Base-by-base conservation (phyloP, 2,329 filamentous ascomycete genomes). In the Periconia sp. region DNA sequence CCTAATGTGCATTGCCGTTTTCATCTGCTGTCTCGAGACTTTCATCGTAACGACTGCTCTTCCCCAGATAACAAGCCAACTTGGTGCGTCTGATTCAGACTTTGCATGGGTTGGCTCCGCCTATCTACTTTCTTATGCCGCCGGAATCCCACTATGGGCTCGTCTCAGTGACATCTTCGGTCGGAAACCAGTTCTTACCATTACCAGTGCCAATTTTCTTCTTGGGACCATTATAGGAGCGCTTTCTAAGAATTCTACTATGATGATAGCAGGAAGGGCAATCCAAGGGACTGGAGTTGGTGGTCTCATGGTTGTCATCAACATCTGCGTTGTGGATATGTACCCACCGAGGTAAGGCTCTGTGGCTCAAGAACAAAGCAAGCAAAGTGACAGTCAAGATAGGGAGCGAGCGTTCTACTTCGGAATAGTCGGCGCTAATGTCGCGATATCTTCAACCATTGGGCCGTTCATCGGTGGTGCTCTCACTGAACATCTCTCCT, bases 91-190 rank as follows among this genome's bases (percentile, higher is more conserved):
- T 25, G 7, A 25, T 8, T 8, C 78, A 7, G 86, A 85, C 22
- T 90, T 88, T 67, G 81, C 83, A 19, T 90, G 87, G 87, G 85
- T 90, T 48, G 86, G 87, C 2, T 82, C 79, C 18, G 80, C 86
- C 0, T 90, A 87, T 63, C 72, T 89, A 8, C 78, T 89, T 5
- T 83, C 82, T 9, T 81, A 81, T 54, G 82, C 85, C 0, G 82
- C 85, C 1, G 76, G 75, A 4, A 80, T 78, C 1, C 85, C 86
- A 0, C 77, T 84, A 12, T 89, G 86, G 86, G 84, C 83, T 9
- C 78, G 78, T 36, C 49, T 76, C 4, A 72, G 66, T 4, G 77
- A 81, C 53, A 80, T 80, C 26, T 80, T 75, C 75, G 78, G 78
- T 9, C 71, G 78, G 2, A 80, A 81, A 49, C 65, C 71, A 4